Evolutionary conservation across 164 flowering plant species (phyloP), one percentile per base, ranked within the genome.

Genomic region (Berberis thunbergii): DNA sequence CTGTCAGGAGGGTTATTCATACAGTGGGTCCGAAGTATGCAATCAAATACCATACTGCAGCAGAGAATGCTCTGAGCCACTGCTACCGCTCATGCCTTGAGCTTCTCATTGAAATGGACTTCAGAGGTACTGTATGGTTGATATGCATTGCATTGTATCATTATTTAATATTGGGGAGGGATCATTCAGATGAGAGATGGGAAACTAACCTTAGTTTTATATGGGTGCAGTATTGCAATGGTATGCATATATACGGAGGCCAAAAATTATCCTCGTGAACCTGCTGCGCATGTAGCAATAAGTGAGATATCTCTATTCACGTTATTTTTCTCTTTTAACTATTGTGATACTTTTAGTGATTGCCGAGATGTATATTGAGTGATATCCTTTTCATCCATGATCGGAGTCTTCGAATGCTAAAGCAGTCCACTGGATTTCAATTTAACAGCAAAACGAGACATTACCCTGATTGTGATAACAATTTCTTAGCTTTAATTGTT

Each of bases 21-120:
- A 95, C 99, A 9, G 99, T 95, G 59, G 98, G 98, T 64, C 99
- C 99, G 45, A 95, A 95, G 80, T 95, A 95, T 83, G 97, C 99
- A 11, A 86, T 95, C 49, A 95, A 95, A 70, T 95, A 95, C 74
- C 99, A 95, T 71, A 91, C 99, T 52, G 99, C 99, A 63, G 99
- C 98, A 39, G 99, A 95, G 78, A 95, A 89, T 87, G 97, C 99
- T 67, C 69, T 95, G 53, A 89, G 99, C 63, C 98, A 91, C 72
- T 95, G 99, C 76, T 95, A 95, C 56, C 92, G 98, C 5, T 86
- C 98, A 74, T 95, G 99, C 78, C 89, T 95, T 72, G 99, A 95
- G 74, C 92, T 91, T 75, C 98, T 95, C 58, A 86, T 88, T 72
- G 99, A 95, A 85, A 82, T 77, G 87, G 96, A 55, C 97, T 89